These are phyloP conservation scores for Lachancea kluyveri DNA, from an alignment of 805 yeast genomes.

Conservation along the genomic window DNA sequence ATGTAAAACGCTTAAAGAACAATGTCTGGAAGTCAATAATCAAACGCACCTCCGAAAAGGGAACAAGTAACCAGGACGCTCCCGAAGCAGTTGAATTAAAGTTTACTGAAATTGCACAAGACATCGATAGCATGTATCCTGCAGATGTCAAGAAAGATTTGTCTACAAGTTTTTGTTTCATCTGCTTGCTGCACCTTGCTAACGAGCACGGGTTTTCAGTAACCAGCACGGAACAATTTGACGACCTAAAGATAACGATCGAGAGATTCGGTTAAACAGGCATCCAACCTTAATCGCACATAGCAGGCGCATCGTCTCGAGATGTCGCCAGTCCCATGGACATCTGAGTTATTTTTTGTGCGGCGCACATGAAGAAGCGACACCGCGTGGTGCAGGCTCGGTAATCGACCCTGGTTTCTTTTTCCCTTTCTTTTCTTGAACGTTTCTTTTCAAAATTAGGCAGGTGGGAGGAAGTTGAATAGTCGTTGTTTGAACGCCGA, in stretches of 20 bases:
- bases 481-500: no score
- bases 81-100: constrained; percentile 15
- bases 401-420: no score
- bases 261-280: no score
- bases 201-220: constrained; percentile 74
- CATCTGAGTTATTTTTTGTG: no score
- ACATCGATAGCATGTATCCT: constrained; percentile 47
- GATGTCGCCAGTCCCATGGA: no score
- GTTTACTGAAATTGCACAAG: constrained; percentile 44
- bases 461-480: no score
- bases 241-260: constrained; percentile 17
- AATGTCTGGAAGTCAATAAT: constrained; percentile 63
- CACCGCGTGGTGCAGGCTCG: no score
- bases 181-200: constrained; percentile 77
- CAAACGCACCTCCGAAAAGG: constrained; percentile 4
- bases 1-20: constrained; percentile 64
- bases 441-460: no score
- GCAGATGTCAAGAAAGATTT: constrained; percentile 55
- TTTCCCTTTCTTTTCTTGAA: no score
- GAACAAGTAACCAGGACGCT: constrained; percentile 4
- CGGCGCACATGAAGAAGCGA: no score
- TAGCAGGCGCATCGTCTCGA: no score
- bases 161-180: constrained; percentile 80
- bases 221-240: constrained; percentile 37
- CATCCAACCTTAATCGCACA: no score